Conservation (phyloP, 352 stramenopile genomes). For the Globisporangium emineosum region DNA sequence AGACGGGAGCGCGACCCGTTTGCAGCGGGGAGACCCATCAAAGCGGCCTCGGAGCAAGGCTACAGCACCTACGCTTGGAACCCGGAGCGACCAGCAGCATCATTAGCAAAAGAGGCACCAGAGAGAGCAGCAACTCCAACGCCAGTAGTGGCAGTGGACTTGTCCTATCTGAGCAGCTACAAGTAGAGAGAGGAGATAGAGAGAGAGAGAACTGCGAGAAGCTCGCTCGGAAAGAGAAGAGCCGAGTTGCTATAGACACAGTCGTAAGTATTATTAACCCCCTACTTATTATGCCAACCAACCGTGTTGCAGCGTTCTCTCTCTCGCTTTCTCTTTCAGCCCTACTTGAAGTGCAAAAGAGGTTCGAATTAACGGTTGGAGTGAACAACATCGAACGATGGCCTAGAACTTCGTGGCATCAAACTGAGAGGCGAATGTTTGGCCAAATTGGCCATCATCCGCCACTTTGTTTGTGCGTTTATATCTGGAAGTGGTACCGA, state of each 20-base stretch:
- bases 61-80: slow-evolving; percentile 1
- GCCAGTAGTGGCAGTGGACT: slow-evolving; percentile 9
- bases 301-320: too few species aligned
- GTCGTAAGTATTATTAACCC: background rate
- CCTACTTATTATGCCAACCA: background rate
- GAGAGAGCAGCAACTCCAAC: background rate
- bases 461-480: too few species aligned
- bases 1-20: slow-evolving; percentile 11
- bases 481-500: too few species aligned
- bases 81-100: background rate
- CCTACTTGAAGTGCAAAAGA: too few species aligned
- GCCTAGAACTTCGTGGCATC: too few species aligned
- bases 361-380: too few species aligned
- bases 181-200: slow-evolving; percentile 12
- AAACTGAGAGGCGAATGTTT: background rate
- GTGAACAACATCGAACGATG: too few species aligned
- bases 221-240: too few species aligned
- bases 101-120: background rate
- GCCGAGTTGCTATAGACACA: too few species aligned
- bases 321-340: too few species aligned
- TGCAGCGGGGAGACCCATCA: background rate
- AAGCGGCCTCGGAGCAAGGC: slow-evolving; percentile 15
- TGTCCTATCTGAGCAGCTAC: slow-evolving; percentile 26
- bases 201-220: background rate
- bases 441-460: background rate